Percentiles rank a stretch among this genome's conserved stretches.
Evolutionary conservation across 2,329 filamentous ascomycete species (phyloP).

Genomic region (Apiospora malaysiana): DNA sequence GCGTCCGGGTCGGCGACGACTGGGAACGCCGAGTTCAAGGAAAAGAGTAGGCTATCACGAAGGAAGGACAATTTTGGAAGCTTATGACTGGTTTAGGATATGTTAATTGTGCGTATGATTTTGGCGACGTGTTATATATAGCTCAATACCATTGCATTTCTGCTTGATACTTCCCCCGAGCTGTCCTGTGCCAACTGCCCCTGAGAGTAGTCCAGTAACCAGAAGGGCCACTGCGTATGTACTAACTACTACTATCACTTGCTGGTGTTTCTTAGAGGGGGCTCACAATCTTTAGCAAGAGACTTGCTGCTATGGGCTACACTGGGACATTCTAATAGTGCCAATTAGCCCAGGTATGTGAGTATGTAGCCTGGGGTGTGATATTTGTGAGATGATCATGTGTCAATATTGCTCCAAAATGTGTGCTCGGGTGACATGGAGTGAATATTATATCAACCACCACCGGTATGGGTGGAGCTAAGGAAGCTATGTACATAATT

Average conservation of each 20-base stretch:
- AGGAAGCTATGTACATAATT: background rate
- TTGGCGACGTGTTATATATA: slow-evolving; percentile 14
- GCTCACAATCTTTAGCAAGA: no score
- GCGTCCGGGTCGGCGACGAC: slow-evolving; percentile 80
- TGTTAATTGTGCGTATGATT: slow-evolving; percentile 7
- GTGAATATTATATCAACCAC: background rate
- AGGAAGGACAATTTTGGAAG: slow-evolving; percentile 10
- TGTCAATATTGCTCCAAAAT: no score
- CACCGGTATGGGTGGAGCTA: background rate
- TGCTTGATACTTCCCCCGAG: background rate
- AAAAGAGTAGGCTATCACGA: slow-evolving; percentile 44
- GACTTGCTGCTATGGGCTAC: no score
- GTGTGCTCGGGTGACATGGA: background rate
- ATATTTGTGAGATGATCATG: no score
- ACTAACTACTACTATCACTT: no score
- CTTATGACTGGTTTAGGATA: slow-evolving; percentile 10
- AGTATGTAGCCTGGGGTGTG: no score
- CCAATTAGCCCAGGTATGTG: no score
- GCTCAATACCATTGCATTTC: slow-evolving; percentile 17
- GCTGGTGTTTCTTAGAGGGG: no score
- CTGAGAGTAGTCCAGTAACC: no score
- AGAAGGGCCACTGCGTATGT: no score
- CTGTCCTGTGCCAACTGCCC: background rate
- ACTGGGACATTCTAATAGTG: no score
- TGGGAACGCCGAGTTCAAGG: slow-evolving; percentile 82